Evolutionary conservation across 2,329 filamentous ascomycete genomes (phyloP).

Genomic region (Cyclaneusma minus): DNA sequence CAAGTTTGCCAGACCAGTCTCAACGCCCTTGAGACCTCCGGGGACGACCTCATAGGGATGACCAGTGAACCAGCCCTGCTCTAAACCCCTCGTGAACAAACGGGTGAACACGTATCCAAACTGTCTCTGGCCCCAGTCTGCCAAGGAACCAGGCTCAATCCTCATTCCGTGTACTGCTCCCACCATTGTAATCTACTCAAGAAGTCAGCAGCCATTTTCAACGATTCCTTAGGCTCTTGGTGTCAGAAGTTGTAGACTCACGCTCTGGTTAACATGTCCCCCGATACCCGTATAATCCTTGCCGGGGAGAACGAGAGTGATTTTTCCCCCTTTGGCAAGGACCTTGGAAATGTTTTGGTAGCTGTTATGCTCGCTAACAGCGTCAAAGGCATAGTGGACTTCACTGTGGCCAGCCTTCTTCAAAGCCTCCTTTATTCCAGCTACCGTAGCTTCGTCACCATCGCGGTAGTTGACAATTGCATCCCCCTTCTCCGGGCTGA

Average conservation of each 20-base stretch:
- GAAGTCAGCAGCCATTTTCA: too few species aligned
- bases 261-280: too few species aligned
- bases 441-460: neutral
- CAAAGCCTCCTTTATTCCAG: too few species aligned
- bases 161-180: too few species aligned
- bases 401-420: too few species aligned
- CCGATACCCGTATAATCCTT: conserved; percentile 25
- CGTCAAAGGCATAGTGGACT: conserved; percentile 3
- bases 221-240: too few species aligned
- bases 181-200: too few species aligned
- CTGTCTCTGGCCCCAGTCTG: conserved; percentile 9
- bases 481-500: too few species aligned
- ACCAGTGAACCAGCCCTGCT: conserved; percentile 30
- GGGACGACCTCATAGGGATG: conserved; percentile 36
- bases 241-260: too few species aligned
- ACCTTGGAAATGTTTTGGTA: conserved; percentile 5
- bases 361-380: neutral
- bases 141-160: too few species aligned
- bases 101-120: conserved; percentile 1
- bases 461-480: conserved; percentile 1
- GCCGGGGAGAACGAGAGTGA: conserved; percentile 25
- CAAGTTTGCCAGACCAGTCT: conserved; percentile 36
- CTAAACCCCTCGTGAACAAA: conserved; percentile 21
- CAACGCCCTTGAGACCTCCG: conserved; percentile 30
- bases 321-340: conserved; percentile 15